Evolutionary conservation across 2,329 filamentous ascomycete genomes (phyloP).

Genomic region (Aspergillus sp.): DNA sequence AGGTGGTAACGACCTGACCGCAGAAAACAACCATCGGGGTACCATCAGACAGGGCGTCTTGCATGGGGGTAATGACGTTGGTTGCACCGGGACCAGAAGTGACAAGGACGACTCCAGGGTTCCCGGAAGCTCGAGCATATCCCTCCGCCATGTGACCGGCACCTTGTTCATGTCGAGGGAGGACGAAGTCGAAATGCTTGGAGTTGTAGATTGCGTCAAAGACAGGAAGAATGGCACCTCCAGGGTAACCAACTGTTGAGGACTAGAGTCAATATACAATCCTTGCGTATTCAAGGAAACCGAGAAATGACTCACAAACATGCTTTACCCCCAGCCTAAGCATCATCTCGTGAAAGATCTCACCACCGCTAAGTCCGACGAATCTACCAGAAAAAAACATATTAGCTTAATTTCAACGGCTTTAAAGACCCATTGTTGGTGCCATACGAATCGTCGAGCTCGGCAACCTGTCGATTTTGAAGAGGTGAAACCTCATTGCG

Average conservation of each 20-base stretch:
- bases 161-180: slow-evolving; percentile 94
- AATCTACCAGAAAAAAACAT: slow-evolving; percentile 56
- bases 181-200: slow-evolving; percentile 91
- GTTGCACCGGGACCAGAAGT: slow-evolving; percentile 96
- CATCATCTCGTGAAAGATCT: slow-evolving; percentile 99
- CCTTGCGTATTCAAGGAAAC: not conserved
- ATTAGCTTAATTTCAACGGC: slow-evolving; percentile 9
- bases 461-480: slow-evolving; percentile 58
- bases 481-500: slow-evolving; percentile 69
- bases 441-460: slow-evolving; percentile 79
- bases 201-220: slow-evolving; percentile 99
- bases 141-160: slow-evolving; percentile 98
- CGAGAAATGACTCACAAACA: slow-evolving; percentile 67
- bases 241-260: slow-evolving; percentile 75
- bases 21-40: slow-evolving; percentile 95
- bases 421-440: not conserved
- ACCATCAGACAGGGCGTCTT: slow-evolving; percentile 92
- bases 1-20: slow-evolving; percentile 85
- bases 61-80: slow-evolving; percentile 94
- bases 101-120: slow-evolving; percentile 92
- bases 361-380: slow-evolving; percentile 90
- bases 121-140: slow-evolving; percentile 89
- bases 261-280: slow-evolving; percentile 4
- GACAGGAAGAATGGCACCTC: slow-evolving; percentile 93
- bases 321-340: slow-evolving; percentile 87